Percentiles rank a stretch among this genome's conserved stretches.
Conservation (phyloP, 1,284 basidiomycete genomes). For the Sporisorium sorghi region DNA sequence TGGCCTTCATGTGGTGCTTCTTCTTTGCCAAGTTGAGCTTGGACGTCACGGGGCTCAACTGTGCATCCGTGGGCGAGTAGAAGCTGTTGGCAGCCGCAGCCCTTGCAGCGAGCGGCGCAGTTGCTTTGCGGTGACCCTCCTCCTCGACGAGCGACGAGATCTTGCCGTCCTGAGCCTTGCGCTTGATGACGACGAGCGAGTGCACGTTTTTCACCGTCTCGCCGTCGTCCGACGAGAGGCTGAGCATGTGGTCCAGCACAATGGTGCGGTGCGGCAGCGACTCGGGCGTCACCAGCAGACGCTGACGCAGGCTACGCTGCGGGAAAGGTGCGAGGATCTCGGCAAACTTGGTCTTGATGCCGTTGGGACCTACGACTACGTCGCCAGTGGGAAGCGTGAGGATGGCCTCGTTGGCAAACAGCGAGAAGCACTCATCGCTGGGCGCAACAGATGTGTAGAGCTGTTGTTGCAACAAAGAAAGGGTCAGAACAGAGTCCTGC, state of each 20-base stretch:
- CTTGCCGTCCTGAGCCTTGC: conserved; percentile 60
- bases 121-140: conserved; percentile 66
- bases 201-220: conserved; percentile 43
- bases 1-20: conserved; percentile 66
- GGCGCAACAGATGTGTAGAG: conserved; percentile 50
- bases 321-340: conserved; percentile 43
- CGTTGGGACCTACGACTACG: conserved; percentile 59
- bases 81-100: conserved; percentile 62
- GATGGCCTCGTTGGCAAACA: conserved; percentile 64
- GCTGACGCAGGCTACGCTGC: conserved; percentile 44
- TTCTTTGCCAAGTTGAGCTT: conserved; percentile 68
- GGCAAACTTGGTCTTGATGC: conserved; percentile 44
- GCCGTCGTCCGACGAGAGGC: conserved; percentile 29
- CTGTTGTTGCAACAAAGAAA: conserved; percentile 18
- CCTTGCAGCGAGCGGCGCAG: conserved; percentile 63
- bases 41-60: conserved; percentile 67
- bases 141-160: conserved; percentile 63
- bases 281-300: conserved; percentile 64
- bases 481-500: background rate
- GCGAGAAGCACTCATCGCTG: conserved; percentile 31
- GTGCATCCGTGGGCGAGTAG: conserved; percentile 67
- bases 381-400: conserved; percentile 63
- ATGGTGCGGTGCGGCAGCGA: conserved; percentile 62
- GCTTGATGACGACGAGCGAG: conserved; percentile 65
- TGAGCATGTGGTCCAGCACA: conserved; percentile 60